These are phyloP conservation scores for Scytalidium sp. DNA, from an alignment of 2,329 filamentous ascomycete genomes.

Conservation along the genomic window DNA sequence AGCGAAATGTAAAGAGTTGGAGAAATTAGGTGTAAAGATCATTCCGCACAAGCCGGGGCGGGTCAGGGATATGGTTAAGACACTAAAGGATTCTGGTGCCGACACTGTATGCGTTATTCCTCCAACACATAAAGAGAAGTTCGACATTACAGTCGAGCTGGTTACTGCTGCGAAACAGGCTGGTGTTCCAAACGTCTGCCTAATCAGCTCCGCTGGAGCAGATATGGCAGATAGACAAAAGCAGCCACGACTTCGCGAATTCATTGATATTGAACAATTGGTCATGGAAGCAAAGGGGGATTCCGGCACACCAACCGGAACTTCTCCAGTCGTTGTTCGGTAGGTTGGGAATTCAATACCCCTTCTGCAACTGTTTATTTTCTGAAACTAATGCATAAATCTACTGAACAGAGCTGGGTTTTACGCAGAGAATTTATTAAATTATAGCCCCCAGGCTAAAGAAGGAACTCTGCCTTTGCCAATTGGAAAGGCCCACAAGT, in stretches of 20 bases:
- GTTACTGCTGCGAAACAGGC: conserved; percentile 42
- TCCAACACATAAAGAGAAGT: conserved; percentile 42
- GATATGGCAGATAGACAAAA: conserved; percentile 46
- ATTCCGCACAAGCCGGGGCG: conserved; percentile 39
- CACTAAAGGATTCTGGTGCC: conserved; percentile 38
- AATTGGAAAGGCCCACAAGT: conserved; percentile 44
- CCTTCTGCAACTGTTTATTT: background rate
- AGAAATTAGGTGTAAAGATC: conserved; percentile 38
- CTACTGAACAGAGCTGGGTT: conserved; percentile 39
- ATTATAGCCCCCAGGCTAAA: conserved; percentile 43
- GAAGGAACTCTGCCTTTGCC: conserved; percentile 42
- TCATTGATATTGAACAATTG: conserved; percentile 45
- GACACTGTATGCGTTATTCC: conserved; percentile 49
- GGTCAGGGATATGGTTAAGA: conserved; percentile 33
- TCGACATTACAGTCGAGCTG: conserved; percentile 42
- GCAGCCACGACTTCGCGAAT: conserved; percentile 48
- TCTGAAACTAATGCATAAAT: background rate
- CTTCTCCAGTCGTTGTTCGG: conserved; percentile 45
- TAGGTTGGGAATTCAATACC: conserved; percentile 19
- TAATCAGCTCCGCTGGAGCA: conserved; percentile 46
- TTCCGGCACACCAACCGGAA: conserved; percentile 31
- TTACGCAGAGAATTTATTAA: conserved; percentile 49
- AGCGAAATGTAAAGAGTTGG: conserved; percentile 36
- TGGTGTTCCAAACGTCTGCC: conserved; percentile 40
- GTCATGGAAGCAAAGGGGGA: conserved; percentile 43